Evolutionary conservation across 257 asterid species (phyloP).

Genomic region (Verbascum thapsus): DNA sequence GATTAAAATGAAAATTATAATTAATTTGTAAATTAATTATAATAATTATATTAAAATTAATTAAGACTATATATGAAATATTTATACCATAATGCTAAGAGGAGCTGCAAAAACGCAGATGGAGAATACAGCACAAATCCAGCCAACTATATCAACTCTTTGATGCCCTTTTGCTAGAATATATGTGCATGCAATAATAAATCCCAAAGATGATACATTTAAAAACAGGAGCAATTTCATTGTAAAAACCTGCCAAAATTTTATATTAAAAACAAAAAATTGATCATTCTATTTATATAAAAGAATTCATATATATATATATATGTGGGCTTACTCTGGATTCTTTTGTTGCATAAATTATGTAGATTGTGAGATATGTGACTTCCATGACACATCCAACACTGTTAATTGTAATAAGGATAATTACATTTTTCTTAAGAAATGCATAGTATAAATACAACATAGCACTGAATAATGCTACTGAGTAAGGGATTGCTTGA

Average conservation of each 20-base stretch:
- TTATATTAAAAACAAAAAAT: not conserved
- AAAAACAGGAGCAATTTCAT: constrained; percentile 47
- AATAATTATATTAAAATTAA: too few species aligned
- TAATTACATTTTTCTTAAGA: constrained; percentile 45
- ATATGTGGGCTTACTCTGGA: constrained; percentile 44
- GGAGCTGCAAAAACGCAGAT: constrained; percentile 77
- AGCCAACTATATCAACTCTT: constrained; percentile 58
- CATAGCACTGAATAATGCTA: constrained; percentile 79
- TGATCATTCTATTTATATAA: too few species aligned
- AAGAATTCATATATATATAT: not conserved
- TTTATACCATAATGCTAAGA: constrained; percentile 70
- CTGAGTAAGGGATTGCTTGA: constrained; percentile 76
- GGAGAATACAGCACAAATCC: constrained; percentile 82
- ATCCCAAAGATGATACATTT: constrained; percentile 42
- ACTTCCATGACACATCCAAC: constrained; percentile 47
- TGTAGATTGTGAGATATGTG: constrained; percentile 46
- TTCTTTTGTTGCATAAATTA: constrained; percentile 59
- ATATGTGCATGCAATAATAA: constrained; percentile 38
- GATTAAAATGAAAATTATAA: not conserved
- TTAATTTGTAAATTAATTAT: too few species aligned
- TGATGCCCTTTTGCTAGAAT: constrained; percentile 17
- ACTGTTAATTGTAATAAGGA: constrained; percentile 61
- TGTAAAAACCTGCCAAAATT: constrained; percentile 47
- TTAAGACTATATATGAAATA: too few species aligned
- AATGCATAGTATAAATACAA: constrained; percentile 68